Conservation (phyloP, 2,329 filamentous ascomycete species). For the Hymenoscyphus fraxineus region DNA sequence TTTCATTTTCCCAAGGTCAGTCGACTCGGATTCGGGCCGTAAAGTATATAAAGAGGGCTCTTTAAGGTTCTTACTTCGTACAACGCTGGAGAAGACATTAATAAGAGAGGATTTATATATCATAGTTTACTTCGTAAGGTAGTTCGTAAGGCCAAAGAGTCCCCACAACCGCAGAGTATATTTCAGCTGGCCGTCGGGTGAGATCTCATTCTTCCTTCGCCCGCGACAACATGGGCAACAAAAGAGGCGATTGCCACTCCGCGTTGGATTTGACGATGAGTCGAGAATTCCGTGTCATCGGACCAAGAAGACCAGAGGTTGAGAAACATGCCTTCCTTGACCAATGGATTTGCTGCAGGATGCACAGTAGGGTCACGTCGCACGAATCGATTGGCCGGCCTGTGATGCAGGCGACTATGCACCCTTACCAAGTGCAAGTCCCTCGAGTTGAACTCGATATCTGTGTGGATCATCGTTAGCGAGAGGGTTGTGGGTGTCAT, state of each 20-base stretch:
- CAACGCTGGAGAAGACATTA: slow-evolving; percentile 15
- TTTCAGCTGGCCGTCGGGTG: slow-evolving; percentile 2
- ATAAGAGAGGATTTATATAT: slow-evolving; percentile 15
- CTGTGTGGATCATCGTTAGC: slow-evolving; percentile 1
- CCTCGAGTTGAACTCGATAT: neutral
- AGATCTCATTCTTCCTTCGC: slow-evolving; percentile 50
- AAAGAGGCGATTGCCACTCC: neutral
- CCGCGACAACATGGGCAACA: neutral
- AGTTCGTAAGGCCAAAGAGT: slow-evolving; percentile 15
- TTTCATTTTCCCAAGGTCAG: neutral
- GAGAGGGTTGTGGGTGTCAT: neutral
- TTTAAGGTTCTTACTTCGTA: slow-evolving; percentile 4
- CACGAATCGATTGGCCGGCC: neutral
- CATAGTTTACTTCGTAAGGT: neutral
- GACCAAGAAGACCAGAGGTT: slow-evolving; percentile 3
- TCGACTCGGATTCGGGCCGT: neutral
- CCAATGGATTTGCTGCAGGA: neutral
- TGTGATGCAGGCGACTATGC: neutral
- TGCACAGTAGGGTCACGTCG: neutral
- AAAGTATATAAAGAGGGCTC: neutral
- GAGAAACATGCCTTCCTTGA: neutral
- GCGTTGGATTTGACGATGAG: slow-evolving; percentile 2
- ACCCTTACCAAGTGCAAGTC: neutral
- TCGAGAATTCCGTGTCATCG: neutral
- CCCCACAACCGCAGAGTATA: slow-evolving; percentile 12